Conservation (phyloP, 257 asterid genomes). For the Solanum etuberosum region DNA sequence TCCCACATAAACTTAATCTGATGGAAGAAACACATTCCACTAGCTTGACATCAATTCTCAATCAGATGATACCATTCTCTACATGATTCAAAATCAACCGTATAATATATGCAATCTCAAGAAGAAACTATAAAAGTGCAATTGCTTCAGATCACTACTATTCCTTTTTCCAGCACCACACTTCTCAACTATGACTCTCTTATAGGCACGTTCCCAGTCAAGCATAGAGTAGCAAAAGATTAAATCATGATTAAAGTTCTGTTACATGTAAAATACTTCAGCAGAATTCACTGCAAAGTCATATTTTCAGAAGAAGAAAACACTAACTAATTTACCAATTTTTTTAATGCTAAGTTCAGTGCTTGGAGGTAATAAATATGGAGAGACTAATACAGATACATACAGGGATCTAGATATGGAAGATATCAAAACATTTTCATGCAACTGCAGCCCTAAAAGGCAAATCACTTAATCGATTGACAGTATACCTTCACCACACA, state of each 20-base stretch:
- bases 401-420: not conserved
- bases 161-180: not conserved
- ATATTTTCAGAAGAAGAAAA: not conserved
- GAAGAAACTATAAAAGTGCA: not conserved
- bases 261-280: not conserved
- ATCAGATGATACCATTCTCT: not conserved
- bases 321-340: not conserved
- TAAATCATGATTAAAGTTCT: not conserved
- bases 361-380: not conserved
- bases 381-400: not conserved
- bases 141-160: not conserved
- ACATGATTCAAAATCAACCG: not conserved
- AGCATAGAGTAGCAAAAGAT: not conserved
- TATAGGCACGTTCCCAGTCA: not conserved
- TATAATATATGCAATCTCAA: not conserved
- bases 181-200: not conserved
- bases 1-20: not conserved
- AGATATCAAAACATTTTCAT: not conserved
- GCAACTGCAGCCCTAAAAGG: not conserved
- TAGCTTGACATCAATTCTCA: not conserved
- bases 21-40: not conserved
- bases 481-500: constrained; percentile 59
- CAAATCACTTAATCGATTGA: not conserved
- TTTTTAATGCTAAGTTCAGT: not conserved
- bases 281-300: not conserved